A percentile compares a stretch with the other conserved stretches of the same genome.
Evolutionary conservation across 1,284 basidiomycete species (phyloP).

Genomic region (Fomitopsis schrenkii): DNA sequence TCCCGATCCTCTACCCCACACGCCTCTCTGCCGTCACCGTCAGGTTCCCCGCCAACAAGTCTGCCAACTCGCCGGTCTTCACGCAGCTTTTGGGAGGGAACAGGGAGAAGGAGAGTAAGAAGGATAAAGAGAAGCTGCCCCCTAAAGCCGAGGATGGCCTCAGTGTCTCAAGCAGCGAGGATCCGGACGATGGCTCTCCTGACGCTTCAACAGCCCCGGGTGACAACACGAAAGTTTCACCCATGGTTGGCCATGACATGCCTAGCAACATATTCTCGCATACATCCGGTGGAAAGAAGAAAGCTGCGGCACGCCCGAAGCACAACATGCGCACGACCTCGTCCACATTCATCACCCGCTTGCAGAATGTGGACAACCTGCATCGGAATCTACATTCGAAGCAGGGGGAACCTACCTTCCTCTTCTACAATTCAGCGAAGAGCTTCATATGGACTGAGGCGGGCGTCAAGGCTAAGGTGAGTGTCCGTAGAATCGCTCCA

Average conservation of each 20-base stretch:
- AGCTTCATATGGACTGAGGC: constrained; percentile 81
- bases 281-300: constrained; percentile 50
- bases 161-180: constrained; percentile 75
- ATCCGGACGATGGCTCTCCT: constrained; percentile 53
- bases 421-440: constrained; percentile 82
- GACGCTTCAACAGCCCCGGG: constrained; percentile 36
- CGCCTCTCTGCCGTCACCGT: constrained; percentile 59
- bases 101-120: constrained; percentile 53
- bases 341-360: constrained; percentile 84
- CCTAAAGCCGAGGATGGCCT: constrained; percentile 51
- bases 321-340: constrained; percentile 86
- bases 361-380: constrained; percentile 78
- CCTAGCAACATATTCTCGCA: constrained; percentile 42
- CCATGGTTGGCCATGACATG: constrained; percentile 31
- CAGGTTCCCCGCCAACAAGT: constrained; percentile 56
- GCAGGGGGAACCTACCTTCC: constrained; percentile 77
- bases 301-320: constrained; percentile 67
- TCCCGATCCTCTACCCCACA: constrained; percentile 54
- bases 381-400: constrained; percentile 71
- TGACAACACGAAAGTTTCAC: constrained; percentile 29
- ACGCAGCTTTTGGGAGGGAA: constrained; percentile 61
- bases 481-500: constrained; percentile 13
- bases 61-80: constrained; percentile 50
- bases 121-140: constrained; percentile 33
- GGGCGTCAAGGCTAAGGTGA: constrained; percentile 74